phyloP scores from a whole-genome alignment of 1,139 yeast genomes.

The Geotrichum bryndzae region DNA sequence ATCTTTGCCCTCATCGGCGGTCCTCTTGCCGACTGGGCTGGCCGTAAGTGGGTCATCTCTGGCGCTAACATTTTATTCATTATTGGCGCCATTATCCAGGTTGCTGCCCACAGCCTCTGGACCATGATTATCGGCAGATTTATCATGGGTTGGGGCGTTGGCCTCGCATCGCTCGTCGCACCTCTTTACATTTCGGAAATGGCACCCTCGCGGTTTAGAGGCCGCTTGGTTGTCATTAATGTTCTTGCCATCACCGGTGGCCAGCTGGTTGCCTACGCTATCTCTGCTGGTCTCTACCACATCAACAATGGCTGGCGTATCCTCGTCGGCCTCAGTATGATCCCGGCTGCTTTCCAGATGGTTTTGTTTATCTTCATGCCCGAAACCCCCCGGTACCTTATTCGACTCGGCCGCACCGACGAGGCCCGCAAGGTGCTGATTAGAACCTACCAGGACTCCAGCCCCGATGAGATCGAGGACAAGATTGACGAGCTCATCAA shows the following conservation, averaged over 20 bases:
- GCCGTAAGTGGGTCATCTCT: conserved; percentile 75
- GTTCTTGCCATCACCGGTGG: conserved; percentile 82
- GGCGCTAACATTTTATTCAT: conserved; percentile 74
- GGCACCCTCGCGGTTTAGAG: conserved; percentile 88
- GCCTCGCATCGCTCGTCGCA: conserved; percentile 84
- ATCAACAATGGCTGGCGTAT: conserved; percentile 88
- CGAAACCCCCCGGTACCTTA: conserved; percentile 87
- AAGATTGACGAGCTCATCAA: conserved; percentile 27
- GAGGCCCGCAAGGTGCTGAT: conserved; percentile 59
- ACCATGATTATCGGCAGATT: conserved; percentile 88
- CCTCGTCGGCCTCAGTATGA: conserved; percentile 79
- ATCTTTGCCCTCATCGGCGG: conserved; percentile 76
- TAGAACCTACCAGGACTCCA: conserved; percentile 22
- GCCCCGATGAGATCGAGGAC: conserved; percentile 15
- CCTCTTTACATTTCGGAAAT: conserved; percentile 87
- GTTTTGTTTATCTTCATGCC: conserved; percentile 78
- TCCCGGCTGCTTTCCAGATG: conserved; percentile 80
- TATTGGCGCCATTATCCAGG: conserved; percentile 76
- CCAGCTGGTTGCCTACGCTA: conserved; percentile 83
- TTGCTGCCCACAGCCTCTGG: conserved; percentile 77
- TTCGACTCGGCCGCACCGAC: conserved; percentile 59
- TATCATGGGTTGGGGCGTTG: conserved; percentile 93
- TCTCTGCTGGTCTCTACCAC: conserved; percentile 79
- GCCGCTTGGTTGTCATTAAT: conserved; percentile 55
- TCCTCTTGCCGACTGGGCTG: conserved; percentile 67